Evolutionary conservation across 179 eudicot species (phyloP).

Genomic region (Silene vulgaris): DNA sequence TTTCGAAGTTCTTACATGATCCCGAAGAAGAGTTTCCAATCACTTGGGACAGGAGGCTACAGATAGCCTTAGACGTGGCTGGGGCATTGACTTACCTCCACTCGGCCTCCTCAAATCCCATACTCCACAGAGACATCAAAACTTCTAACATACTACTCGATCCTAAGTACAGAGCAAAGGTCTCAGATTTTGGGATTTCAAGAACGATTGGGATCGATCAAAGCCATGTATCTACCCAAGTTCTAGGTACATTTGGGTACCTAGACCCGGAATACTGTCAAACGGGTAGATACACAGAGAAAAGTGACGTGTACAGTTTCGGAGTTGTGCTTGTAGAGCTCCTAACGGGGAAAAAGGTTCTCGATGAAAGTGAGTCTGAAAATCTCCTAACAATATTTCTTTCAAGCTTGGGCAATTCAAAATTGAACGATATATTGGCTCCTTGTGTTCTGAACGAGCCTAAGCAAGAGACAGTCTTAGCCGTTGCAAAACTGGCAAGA

Average conservation of each 20-base stretch:
- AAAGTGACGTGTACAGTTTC: too few species aligned
- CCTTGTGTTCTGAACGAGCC: conserved; percentile 16
- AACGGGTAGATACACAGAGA: too few species aligned
- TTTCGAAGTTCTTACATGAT: conserved; percentile 30
- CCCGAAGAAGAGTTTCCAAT: conserved; percentile 28
- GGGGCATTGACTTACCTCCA: conserved; percentile 30
- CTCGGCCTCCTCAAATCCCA: conserved; percentile 27
- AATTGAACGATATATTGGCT: conserved; percentile 27
- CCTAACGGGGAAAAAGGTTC: too few species aligned
- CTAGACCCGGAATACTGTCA: too few species aligned
- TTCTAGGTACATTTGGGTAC: conserved; percentile 19
- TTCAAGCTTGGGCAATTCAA: conserved; percentile 16
- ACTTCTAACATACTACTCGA: background rate
- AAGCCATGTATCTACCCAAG: conserved; percentile 28
- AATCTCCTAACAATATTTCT: conserved; percentile 28
- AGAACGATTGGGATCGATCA: conserved; percentile 24
- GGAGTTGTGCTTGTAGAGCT: too few species aligned
- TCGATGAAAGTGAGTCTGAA: conserved; percentile 13
- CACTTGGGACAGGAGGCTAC: conserved; percentile 32
- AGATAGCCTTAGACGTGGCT: conserved; percentile 27
- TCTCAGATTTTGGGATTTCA: conserved; percentile 33
- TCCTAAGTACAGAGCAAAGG: conserved; percentile 19
- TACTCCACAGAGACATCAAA: background rate
- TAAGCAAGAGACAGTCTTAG: conserved; percentile 15
- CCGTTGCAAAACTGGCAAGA: conserved; percentile 29